Percentiles rank a stretch among this genome's conserved stretches.
These are phyloP conservation scores for Acer yangbiense DNA, from an alignment of 345 rosid species.

Conservation along the genomic window DNA sequence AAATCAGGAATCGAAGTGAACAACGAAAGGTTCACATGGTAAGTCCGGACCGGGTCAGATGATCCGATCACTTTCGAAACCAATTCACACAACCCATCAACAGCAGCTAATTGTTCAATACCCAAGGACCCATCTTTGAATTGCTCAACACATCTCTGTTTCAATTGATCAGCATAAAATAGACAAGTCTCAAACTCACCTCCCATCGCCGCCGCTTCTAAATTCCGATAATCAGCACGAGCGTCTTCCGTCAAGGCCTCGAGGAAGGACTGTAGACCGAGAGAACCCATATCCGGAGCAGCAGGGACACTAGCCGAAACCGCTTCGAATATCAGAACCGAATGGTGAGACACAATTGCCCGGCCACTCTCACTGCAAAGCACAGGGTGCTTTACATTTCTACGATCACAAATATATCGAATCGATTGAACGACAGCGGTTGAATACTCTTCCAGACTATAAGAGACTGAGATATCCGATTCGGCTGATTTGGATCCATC, in stretches of 20 bases:
- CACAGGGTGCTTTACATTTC: slow-evolving; percentile 73
- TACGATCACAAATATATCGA: slow-evolving; percentile 65
- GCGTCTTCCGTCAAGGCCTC: slow-evolving; percentile 72
- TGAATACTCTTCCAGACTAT: slow-evolving; percentile 84
- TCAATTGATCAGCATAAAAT: slow-evolving; percentile 71
- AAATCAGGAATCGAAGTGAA: slow-evolving; percentile 98
- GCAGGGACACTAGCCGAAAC: slow-evolving; percentile 39
- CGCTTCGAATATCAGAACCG: slow-evolving; percentile 81
- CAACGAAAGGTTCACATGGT: slow-evolving; percentile 78
- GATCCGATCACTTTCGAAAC: slow-evolving; percentile 56
- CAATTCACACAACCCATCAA: slow-evolving; percentile 82
- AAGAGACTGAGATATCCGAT: slow-evolving; percentile 84
- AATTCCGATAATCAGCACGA: slow-evolving; percentile 50
- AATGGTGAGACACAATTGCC: slow-evolving; percentile 93
- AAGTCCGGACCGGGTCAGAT: slow-evolving; percentile 60
- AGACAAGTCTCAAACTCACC: slow-evolving; percentile 74
- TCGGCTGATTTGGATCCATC: slow-evolving; percentile 89
- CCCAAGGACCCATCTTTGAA: slow-evolving; percentile 79
- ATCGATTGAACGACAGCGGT: slow-evolving; percentile 73
- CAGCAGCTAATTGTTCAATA: slow-evolving; percentile 82
- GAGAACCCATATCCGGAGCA: slow-evolving; percentile 30
- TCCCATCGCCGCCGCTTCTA: slow-evolving; percentile 55
- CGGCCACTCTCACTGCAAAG: slow-evolving; percentile 91
- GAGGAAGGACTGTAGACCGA: slow-evolving; percentile 53
- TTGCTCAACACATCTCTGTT: slow-evolving; percentile 76